phyloP scores from a whole-genome alignment of 169 alveolate genomes.

The Plasmodium knowlesi region DNA sequence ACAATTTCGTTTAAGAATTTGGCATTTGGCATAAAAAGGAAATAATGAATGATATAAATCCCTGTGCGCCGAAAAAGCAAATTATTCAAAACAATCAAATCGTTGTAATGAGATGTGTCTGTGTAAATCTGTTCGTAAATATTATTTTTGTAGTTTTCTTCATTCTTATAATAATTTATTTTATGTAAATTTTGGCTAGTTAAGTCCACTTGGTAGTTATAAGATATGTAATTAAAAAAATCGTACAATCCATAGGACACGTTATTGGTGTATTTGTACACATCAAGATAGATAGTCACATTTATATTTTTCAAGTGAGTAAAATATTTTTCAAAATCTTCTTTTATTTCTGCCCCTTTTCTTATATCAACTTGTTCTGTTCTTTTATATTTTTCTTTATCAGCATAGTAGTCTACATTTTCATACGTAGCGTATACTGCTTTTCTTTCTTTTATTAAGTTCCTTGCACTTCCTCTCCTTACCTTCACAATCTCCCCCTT shows the following conservation, averaged over 20 bases:
- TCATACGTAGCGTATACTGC: conserved; percentile 74
- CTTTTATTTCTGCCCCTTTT: conserved; percentile 36
- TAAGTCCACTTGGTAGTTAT: conserved; percentile 60
- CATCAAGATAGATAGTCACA: conserved; percentile 43
- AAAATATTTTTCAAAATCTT: conserved; percentile 71
- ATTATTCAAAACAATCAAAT: conserved; percentile 42
- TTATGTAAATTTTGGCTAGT: conserved; percentile 57
- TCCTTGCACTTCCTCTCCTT: conserved; percentile 57
- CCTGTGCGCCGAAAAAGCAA: conserved; percentile 29
- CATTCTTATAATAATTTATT: conserved; percentile 37
- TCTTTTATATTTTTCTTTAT: conserved; percentile 64
- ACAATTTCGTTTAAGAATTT: conserved; percentile 41
- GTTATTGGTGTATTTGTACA: conserved; percentile 48
- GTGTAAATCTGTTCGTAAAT: conserved; percentile 22
- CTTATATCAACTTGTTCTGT: conserved; percentile 30
- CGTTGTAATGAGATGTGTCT: conserved; percentile 34
- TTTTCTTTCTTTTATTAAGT: conserved; percentile 48
- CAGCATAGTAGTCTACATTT: conserved; percentile 60
- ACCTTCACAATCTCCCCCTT: conserved; percentile 59
- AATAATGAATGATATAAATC: conserved; percentile 45
- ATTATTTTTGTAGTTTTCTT: conserved; percentile 34
- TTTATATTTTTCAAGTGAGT: conserved; percentile 52
- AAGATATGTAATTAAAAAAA: conserved; percentile 52
- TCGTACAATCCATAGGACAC: conserved; percentile 48
- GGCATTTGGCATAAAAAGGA: conserved; percentile 35